phyloP scores from a whole-genome alignment of 192 early-diverging fungal species.

The Coemansia sp. region DNA sequence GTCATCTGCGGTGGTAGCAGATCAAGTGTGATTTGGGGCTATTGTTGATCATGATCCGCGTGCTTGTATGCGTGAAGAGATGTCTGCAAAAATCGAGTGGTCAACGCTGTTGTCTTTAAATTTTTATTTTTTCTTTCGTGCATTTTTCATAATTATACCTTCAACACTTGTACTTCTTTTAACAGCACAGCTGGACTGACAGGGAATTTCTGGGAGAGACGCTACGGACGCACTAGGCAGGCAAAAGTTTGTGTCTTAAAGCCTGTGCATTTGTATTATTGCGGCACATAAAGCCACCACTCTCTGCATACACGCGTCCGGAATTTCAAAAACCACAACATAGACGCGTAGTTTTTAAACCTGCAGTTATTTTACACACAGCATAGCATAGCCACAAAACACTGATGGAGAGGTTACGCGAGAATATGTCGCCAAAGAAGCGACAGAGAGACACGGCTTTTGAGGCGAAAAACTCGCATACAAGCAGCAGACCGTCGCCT shows the following conservation, averaged over 20 bases:
- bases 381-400: no score
- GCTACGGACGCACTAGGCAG: neutral
- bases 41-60: neutral
- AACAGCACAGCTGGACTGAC: no score
- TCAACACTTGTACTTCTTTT: neutral
- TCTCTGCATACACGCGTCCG: neutral
- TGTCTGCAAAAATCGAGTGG: no score
- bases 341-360: neutral
- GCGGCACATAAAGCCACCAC: neutral
- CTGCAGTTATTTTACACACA: no score
- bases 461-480: neutral
- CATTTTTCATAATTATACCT: neutral
- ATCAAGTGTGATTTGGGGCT: neutral
- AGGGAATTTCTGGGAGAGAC: no score
- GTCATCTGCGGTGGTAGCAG: neutral
- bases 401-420: no score
- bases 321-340: neutral
- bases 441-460: neutral
- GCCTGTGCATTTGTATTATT: neutral
- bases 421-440: no score
- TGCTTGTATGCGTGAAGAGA: neutral
- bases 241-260: no score
- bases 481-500: no score
- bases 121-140: neutral
- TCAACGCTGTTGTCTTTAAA: neutral